phyloP scores from a whole-genome alignment of 768 basidiomycete species.

The Russula dissimulans region DNA sequence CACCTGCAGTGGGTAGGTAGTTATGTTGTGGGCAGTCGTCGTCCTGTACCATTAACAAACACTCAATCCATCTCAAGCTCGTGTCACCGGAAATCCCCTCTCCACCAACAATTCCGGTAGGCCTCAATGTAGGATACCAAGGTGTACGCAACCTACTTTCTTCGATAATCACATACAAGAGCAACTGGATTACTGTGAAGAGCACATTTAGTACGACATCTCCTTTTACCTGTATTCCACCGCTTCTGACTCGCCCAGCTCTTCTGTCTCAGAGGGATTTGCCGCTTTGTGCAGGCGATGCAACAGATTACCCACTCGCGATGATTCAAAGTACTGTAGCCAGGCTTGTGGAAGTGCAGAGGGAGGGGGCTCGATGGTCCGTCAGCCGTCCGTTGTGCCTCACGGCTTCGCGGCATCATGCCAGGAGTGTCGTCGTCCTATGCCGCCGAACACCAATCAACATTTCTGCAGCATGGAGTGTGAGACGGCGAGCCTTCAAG shows the following conservation, averaged over 20 bases:
- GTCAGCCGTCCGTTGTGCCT: background rate
- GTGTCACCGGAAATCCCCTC: background rate
- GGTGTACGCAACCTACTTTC: background rate
- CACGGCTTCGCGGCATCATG: background rate
- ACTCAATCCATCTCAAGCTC: background rate
- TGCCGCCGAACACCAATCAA: background rate
- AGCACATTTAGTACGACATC: background rate
- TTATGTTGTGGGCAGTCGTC: no score
- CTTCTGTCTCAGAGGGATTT: background rate
- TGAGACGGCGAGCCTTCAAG: background rate
- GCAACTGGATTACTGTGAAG: background rate
- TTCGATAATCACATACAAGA: background rate
- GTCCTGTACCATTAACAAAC: background rate
- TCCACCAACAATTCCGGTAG: background rate
- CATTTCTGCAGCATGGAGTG: constrained; percentile 1
- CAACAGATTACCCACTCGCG: background rate
- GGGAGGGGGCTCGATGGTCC: background rate
- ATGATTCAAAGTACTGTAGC: background rate
- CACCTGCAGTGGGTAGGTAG: no score
- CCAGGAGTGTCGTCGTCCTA: constrained; percentile 4
- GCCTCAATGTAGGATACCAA: background rate
- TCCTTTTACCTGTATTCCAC: background rate
- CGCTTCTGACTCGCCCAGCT: background rate
- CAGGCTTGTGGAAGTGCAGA: background rate
- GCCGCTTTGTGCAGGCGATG: background rate